These are phyloP conservation scores for Penicillium canescens DNA, from an alignment of 495 filamentous ascomycete genomes.

Conservation along the genomic window DNA sequence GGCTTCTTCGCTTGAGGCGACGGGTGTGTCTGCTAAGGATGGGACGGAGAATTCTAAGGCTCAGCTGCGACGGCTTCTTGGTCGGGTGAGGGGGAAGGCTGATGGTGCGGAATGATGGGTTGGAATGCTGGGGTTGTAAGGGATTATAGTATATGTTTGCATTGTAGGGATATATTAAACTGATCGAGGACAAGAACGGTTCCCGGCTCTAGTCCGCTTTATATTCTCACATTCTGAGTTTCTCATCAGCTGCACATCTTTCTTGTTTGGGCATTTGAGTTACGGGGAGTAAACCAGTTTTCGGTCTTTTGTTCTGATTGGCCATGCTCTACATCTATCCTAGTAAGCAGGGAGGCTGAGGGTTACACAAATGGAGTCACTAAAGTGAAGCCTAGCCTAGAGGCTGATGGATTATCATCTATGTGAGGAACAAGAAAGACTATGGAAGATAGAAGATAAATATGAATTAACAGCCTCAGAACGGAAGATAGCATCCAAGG, in stretches of 20 bases:
- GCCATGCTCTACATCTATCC: too few relatives aligned
- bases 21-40: constrained; percentile 16
- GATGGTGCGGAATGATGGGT: constrained; percentile 4
- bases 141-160: background rate
- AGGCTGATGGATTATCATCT: background rate
- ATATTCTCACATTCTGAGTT: background rate
- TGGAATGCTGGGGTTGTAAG: background rate
- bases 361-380: too few relatives aligned
- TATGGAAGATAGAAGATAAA: background rate
- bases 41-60: constrained; percentile 15
- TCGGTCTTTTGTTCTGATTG: too few relatives aligned
- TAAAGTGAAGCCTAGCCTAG: too few relatives aligned
- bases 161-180: constrained; percentile 1
- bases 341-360: too few relatives aligned
- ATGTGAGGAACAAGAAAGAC: background rate
- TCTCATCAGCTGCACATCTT: background rate
- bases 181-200: background rate
- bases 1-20: constrained; percentile 23
- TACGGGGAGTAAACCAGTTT: too few relatives aligned
- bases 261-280: too few relatives aligned
- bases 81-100: constrained; percentile 19
- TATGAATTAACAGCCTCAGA: constrained; percentile 4
- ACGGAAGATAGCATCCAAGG: background rate
- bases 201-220: background rate
- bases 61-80: constrained; percentile 25